Evolutionary conservation across 371 early-diverging fungal genomes (phyloP).

Genomic region (Rhizopus arrhizus): DNA sequence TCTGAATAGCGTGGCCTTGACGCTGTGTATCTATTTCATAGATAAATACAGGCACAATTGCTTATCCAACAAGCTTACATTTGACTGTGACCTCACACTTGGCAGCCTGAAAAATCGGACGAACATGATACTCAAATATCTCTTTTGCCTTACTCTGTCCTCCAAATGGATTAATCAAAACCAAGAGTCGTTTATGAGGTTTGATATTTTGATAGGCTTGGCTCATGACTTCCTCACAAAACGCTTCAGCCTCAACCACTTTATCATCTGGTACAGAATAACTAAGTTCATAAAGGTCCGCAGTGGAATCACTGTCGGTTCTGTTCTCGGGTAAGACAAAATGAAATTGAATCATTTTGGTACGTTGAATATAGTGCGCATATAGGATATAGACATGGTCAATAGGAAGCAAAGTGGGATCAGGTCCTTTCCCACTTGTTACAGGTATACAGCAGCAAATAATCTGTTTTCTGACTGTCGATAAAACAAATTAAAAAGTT

Average conservation of each 20-base stretch:
- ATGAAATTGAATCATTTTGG: constrained; percentile 35
- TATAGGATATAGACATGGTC: constrained; percentile 36
- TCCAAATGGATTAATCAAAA: constrained; percentile 77
- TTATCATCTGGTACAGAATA: constrained; percentile 31
- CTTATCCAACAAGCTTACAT: constrained; percentile 35
- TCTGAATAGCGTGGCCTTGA: constrained; percentile 67
- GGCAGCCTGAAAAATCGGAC: constrained; percentile 70
- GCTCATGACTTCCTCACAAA: constrained; percentile 30
- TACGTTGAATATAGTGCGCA: constrained; percentile 25
- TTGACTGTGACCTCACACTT: constrained; percentile 59
- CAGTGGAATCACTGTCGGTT: constrained; percentile 31
- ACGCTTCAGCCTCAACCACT: constrained; percentile 29
- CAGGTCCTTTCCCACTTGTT: constrained; percentile 28
- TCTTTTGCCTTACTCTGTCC: constrained; percentile 69
- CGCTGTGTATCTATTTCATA: constrained; percentile 59
- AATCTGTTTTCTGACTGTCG: constrained; percentile 9
- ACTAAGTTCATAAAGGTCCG: constrained; percentile 39
- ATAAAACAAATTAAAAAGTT: background rate
- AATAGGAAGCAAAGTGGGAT: constrained; percentile 47
- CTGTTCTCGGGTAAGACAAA: constrained; percentile 45
- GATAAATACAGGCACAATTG: background rate
- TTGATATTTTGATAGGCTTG: constrained; percentile 42
- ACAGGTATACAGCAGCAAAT: constrained; percentile 35
- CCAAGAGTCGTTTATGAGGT: constrained; percentile 48
- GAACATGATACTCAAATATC: constrained; percentile 60